Conservation (phyloP, 805 yeast genomes). For the Ogataea philodendri region DNA sequence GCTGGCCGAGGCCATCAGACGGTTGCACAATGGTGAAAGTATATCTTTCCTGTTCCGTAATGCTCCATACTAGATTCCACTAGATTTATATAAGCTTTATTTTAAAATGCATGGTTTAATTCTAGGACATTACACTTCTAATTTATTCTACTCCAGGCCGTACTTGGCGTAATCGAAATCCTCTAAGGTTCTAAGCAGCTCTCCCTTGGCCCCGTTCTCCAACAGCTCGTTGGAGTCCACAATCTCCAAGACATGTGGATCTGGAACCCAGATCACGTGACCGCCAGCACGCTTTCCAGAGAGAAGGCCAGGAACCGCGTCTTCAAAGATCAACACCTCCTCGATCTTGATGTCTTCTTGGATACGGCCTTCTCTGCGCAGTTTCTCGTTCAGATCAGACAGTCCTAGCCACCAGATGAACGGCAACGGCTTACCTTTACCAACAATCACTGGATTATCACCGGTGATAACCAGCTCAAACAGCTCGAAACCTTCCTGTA, state of each 20-base stretch:
- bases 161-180: conserved; percentile 51
- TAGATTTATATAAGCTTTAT: background rate
- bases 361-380: conserved; percentile 39
- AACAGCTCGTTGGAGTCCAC: conserved; percentile 53
- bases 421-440: conserved; percentile 91
- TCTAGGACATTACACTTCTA: background rate
- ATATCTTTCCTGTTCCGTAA: conserved; percentile 74
- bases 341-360: conserved; percentile 53
- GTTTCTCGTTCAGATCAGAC: conserved; percentile 57
- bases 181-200: conserved; percentile 48
- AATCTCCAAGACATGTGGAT: conserved; percentile 61
- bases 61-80: conserved; percentile 43
- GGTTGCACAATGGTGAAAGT: conserved; percentile 86
- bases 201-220: conserved; percentile 46
- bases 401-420: conserved; percentile 89
- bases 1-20: conserved; percentile 77
- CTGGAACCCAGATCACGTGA: conserved; percentile 93
- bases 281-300: conserved; percentile 85
- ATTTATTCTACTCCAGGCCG: conserved; percentile 34
- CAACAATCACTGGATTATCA: conserved; percentile 78
- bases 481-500: conserved; percentile 52
- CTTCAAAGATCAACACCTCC: conserved; percentile 91
- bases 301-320: conserved; percentile 87
- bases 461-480: conserved; percentile 77
- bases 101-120: too few species aligned